Evolutionary conservation across 78 protist species (phyloP).

Genomic region (Pigoraptor vietnamica): DNA sequence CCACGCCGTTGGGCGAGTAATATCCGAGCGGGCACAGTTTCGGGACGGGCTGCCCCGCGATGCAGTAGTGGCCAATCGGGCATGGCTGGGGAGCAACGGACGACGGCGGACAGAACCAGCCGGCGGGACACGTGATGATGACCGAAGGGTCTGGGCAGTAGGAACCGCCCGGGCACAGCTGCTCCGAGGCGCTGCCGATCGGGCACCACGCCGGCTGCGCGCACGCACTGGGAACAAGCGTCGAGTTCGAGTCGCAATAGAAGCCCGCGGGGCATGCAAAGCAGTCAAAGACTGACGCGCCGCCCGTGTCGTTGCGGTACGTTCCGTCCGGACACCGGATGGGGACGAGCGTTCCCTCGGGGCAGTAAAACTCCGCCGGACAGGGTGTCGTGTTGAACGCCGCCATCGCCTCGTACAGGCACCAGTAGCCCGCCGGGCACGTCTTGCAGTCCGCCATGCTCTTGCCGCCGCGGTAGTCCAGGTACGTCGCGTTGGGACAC

Average conservation of each 20-base stretch:
- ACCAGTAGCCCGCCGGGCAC: slow-evolving; percentile 27
- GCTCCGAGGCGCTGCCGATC: not conserved
- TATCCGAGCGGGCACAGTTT: slow-evolving; percentile 1
- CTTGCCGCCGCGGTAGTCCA: not conserved
- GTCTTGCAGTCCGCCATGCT: not conserved
- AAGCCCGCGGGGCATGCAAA: not conserved
- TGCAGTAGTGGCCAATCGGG: slow-evolving; percentile 16
- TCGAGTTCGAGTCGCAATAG: not conserved
- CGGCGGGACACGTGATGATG: slow-evolving; percentile 37
- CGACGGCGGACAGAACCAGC: slow-evolving; percentile 33
- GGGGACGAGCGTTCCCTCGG: not conserved
- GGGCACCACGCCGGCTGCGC: not conserved
- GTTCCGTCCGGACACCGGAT: slow-evolving; percentile 29
- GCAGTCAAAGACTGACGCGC: not conserved
- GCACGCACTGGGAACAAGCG: not conserved
- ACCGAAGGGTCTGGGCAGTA: not conserved
- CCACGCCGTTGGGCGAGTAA: not conserved
- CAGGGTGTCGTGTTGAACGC: not conserved
- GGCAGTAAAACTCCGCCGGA: slow-evolving; percentile 29
- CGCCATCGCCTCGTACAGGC: not conserved
- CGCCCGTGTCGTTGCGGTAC: not conserved
- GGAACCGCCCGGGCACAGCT: slow-evolving; percentile 4
- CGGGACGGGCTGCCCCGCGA: not conserved
- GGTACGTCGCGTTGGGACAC: slow-evolving; percentile 35
- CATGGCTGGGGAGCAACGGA: slow-evolving; percentile 16